phyloP scores from a whole-genome alignment of 2,329 filamentous ascomycete genomes.

The Phyllosticta citriasiana region DNA sequence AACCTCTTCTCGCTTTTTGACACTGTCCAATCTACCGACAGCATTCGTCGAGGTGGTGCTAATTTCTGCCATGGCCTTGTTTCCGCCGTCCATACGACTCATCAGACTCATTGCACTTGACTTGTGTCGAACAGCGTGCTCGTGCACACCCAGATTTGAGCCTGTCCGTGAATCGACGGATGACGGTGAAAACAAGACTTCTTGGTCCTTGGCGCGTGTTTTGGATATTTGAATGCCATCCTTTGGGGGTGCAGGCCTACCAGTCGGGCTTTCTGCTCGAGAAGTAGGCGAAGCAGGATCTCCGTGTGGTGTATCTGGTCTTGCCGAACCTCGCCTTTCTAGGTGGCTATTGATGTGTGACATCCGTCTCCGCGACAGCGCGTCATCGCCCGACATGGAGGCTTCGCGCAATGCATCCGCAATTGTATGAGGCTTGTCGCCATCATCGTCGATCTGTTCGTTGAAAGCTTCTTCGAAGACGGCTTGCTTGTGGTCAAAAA shows the following conservation, averaged over 20 bases:
- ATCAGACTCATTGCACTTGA: slow-evolving; percentile 52
- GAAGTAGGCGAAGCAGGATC: slow-evolving; percentile 11
- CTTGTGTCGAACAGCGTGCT: slow-evolving; percentile 32
- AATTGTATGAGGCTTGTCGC: slow-evolving; percentile 58
- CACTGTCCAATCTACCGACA: slow-evolving; percentile 53
- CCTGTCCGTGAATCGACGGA: slow-evolving; percentile 12
- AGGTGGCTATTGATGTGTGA: slow-evolving; percentile 31
- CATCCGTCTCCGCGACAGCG: slow-evolving; percentile 38
- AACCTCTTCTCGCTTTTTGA: slow-evolving; percentile 23
- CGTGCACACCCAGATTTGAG: not conserved
- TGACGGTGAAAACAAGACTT: slow-evolving; percentile 1
- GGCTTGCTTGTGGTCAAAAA: slow-evolving; percentile 71
- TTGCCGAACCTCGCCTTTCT: slow-evolving; percentile 18
- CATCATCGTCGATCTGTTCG: slow-evolving; percentile 24
- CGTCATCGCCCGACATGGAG: slow-evolving; percentile 73
- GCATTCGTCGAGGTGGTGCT: slow-evolving; percentile 54
- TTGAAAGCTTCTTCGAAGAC: slow-evolving; percentile 32
- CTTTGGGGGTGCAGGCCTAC: not conserved
- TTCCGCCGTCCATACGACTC: slow-evolving; percentile 41
- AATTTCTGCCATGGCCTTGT: slow-evolving; percentile 55
- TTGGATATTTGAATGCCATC: slow-evolving; percentile 19
- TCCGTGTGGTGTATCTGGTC: slow-evolving; percentile 13
- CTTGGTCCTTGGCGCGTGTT: not conserved
- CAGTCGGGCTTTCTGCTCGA: not conserved
- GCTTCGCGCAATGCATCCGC: slow-evolving; percentile 86